phyloP scores from a whole-genome alignment of 176 grass and related monocot species.

The Cenchrus fungigraminus region DNA sequence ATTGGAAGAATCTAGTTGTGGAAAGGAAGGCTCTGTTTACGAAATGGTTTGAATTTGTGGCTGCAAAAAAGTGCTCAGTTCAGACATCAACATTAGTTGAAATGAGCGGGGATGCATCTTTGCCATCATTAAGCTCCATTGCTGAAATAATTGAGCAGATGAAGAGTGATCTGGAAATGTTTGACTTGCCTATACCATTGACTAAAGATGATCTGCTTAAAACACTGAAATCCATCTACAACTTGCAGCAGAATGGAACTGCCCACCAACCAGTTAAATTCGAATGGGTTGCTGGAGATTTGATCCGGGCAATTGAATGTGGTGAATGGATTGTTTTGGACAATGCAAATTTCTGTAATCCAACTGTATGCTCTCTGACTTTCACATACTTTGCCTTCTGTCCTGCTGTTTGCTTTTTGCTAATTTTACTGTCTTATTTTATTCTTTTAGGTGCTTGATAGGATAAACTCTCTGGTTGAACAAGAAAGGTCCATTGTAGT shows the following conservation, averaged over 20 bases:
- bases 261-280: slow-evolving; percentile 72
- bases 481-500: slow-evolving; percentile 83
- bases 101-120: slow-evolving; percentile 47
- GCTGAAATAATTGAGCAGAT: slow-evolving; percentile 74
- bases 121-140: slow-evolving; percentile 57
- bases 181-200: slow-evolving; percentile 64
- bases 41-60: slow-evolving; percentile 89
- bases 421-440: slow-evolving; percentile 45
- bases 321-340: slow-evolving; percentile 95
- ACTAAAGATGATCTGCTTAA: slow-evolving; percentile 59
- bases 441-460: slow-evolving; percentile 78
- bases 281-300: slow-evolving; percentile 83
- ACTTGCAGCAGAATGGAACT: slow-evolving; percentile 60
- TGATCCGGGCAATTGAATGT: slow-evolving; percentile 80
- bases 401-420: slow-evolving; percentile 28
- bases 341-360: slow-evolving; percentile 98
- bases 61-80: slow-evolving; percentile 53
- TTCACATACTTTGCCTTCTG: slow-evolving; percentile 18
- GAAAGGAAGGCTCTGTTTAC: slow-evolving; percentile 68
- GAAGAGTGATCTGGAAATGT: slow-evolving; percentile 63
- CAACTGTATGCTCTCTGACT: slow-evolving; percentile 63
- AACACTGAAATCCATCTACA: slow-evolving; percentile 57
- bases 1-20: slow-evolving; percentile 58
- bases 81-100: slow-evolving; percentile 46
- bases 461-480: slow-evolving; percentile 96